Evolutionary conservation across 768 basidiomycete species (phyloP), one percentile per base, ranked within the genome.

Genomic region (Gymnopilus dilepis): DNA sequence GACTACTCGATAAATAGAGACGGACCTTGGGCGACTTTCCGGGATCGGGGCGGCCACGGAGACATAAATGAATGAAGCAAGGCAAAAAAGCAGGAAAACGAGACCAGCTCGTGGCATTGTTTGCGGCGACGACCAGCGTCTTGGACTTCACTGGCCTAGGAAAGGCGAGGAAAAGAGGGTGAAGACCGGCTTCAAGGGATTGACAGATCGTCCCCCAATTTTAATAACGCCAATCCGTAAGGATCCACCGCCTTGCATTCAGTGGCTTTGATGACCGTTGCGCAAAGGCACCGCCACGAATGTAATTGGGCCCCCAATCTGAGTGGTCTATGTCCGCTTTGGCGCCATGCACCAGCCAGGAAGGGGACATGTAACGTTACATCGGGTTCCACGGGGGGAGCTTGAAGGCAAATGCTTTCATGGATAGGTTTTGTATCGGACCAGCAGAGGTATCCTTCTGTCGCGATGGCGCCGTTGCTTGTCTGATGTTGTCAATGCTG

Each of bases 121-220:
- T 7, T 22, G 33, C 19, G 13, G 5, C 31, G 33, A 52, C 51
- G 31, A 52, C 51, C 51, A 22, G 33, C 33, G 51, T 37, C 43
- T 47, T 22, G 22, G 11, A 24, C n/a, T n/a, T n/a, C n/a, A n/a
- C n/a, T n/a, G n/a, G n/a, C n/a, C 43, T 2, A 47, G 22, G 11
- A 26, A 52, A 21, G 19, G 19, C 45, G 17, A 4, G 34, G 19
- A 13, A 31, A 30, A 31, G 31, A 37, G n/a, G 28, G 28, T 22
- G 33, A 52, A 52, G 51, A 34, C 51, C 51, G n/a, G 51, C 33
- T 52, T 52, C 51, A 37, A 33, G 37, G 33, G n/a, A 37, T 52
- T 28, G 24, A 26, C 12, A 13, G 22, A 26, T 26, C 43, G 3
- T 47, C 43, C 15, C 13, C 4, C 12, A 12, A 11, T 24, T 47